A percentile compares a stretch with the other conserved stretches of the same genome.
Evolutionary conservation across 805 yeast species (phyloP).

Genomic region (Ogataea methanolica): DNA sequence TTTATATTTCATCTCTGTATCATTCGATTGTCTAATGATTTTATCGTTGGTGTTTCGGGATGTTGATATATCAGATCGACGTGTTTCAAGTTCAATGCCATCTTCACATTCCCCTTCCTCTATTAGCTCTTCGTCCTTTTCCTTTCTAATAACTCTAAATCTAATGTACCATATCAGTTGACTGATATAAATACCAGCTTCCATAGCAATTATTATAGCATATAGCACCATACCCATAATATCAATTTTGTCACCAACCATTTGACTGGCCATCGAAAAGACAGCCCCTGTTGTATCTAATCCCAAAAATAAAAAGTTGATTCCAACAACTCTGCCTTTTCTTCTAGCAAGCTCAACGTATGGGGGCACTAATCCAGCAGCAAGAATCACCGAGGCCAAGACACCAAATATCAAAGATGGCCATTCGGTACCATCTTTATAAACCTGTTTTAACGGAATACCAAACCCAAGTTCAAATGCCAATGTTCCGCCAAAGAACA

Average conservation of each 20-base stretch:
- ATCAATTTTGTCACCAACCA: slow-evolving; percentile 57
- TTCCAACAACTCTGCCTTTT: slow-evolving; percentile 81
- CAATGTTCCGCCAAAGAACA: slow-evolving; percentile 40
- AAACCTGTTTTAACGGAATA: slow-evolving; percentile 58
- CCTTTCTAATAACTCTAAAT: slow-evolving; percentile 26
- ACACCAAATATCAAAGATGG: slow-evolving; percentile 79
- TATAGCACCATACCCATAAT: slow-evolving; percentile 75
- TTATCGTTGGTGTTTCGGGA: too few relatives aligned
- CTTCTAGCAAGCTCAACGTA: slow-evolving; percentile 79
- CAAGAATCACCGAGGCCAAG: slow-evolving; percentile 70
- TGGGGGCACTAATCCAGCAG: slow-evolving; percentile 81
- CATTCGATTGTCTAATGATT: too few relatives aligned
- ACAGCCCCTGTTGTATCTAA: slow-evolving; percentile 80
- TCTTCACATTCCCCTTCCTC: slow-evolving; percentile 4
- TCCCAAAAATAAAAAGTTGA: slow-evolving; percentile 72
- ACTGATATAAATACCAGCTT: slow-evolving; percentile 68
- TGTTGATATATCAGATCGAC: too few relatives aligned
- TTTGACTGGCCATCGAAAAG: slow-evolving; percentile 58
- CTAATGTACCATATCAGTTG: slow-evolving; percentile 69
- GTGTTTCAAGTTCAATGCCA: background rate
- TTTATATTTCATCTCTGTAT: too few relatives aligned
- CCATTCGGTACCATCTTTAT: slow-evolving; percentile 49
- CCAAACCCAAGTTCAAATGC: slow-evolving; percentile 71
- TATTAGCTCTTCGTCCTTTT: background rate
- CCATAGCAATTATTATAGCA: slow-evolving; percentile 68